Conservation (phyloP, 805 yeast genomes). For the Metschnikowia sp. region DNA sequence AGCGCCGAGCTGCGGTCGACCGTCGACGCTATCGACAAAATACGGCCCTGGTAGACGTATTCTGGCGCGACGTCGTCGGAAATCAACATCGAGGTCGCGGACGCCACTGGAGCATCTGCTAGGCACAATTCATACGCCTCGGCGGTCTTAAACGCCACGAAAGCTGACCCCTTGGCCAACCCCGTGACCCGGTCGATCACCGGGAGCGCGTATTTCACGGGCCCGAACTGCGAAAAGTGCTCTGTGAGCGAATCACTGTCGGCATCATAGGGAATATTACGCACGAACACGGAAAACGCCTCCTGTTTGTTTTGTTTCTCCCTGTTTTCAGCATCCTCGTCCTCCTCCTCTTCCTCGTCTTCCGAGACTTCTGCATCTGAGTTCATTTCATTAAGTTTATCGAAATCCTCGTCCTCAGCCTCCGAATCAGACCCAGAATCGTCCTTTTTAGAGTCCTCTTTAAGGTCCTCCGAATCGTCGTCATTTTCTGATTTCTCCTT, state of each 20-base stretch:
- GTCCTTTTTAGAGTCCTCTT: slow-evolving; percentile 9
- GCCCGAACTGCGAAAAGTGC: slow-evolving; percentile 82
- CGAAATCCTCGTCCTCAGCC: slow-evolving; percentile 27
- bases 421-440: slow-evolving; percentile 4
- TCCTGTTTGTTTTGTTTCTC: slow-evolving; percentile 60
- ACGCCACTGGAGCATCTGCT: slow-evolving; percentile 70
- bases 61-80: slow-evolving; percentile 89
- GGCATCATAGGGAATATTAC: slow-evolving; percentile 94
- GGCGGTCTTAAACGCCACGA: slow-evolving; percentile 74
- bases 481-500: slow-evolving; percentile 31
- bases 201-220: slow-evolving; percentile 88
- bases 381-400: slow-evolving; percentile 13
- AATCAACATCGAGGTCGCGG: slow-evolving; percentile 62
- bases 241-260: slow-evolving; percentile 71
- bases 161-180: slow-evolving; percentile 89
- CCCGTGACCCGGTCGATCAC: slow-evolving; percentile 85
- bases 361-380: slow-evolving; percentile 18
- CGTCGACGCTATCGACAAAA: slow-evolving; percentile 77
- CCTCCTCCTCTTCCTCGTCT: slow-evolving; percentile 32
- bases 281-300: slow-evolving; percentile 71
- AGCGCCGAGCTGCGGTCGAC: slow-evolving; percentile 84
- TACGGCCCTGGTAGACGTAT: slow-evolving; percentile 91
- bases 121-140: slow-evolving; percentile 67
- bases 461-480: slow-evolving; percentile 34
- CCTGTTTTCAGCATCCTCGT: slow-evolving; percentile 23